phyloP scores from a whole-genome alignment of 805 yeast species.

The Kluyveromyces aestuarii region DNA sequence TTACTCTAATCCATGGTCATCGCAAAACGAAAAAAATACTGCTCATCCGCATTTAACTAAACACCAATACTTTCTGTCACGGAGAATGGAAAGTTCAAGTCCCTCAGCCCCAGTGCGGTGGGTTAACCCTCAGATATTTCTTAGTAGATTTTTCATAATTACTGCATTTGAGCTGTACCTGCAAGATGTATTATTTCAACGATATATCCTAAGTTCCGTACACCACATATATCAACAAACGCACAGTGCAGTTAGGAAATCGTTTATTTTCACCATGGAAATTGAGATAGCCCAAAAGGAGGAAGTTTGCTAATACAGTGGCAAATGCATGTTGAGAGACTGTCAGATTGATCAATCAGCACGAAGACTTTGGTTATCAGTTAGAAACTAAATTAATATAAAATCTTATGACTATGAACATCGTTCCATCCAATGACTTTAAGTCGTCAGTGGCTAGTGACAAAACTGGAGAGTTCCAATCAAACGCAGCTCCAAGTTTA shows the following conservation, averaged over 20 bases:
- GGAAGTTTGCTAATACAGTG: background rate
- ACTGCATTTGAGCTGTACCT: too few species aligned
- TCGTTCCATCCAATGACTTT: constrained; percentile 45
- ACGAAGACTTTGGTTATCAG: background rate
- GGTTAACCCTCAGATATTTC: too few species aligned
- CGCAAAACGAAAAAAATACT: too few species aligned
- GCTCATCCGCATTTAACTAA: too few species aligned
- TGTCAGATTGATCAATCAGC: too few species aligned
- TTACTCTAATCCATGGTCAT: too few species aligned
- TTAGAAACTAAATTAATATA: background rate
- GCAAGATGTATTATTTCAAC: too few species aligned
- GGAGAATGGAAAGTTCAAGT: too few species aligned
- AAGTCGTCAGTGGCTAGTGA: constrained; percentile 42
- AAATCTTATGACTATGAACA: constrained; percentile 27
- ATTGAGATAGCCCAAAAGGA: too few species aligned
- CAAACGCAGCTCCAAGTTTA: constrained; percentile 59
- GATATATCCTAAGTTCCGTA: background rate
- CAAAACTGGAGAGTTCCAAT: constrained; percentile 39
- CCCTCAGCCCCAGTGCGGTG: too few species aligned
- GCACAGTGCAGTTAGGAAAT: background rate
- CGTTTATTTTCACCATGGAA: background rate
- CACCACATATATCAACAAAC: background rate
- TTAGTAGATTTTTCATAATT: too few species aligned
- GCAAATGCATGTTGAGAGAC: background rate
- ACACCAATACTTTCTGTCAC: too few species aligned